Base-by-base conservation (phyloP, 345 rosid species). In the Brassica nigra region DNA sequence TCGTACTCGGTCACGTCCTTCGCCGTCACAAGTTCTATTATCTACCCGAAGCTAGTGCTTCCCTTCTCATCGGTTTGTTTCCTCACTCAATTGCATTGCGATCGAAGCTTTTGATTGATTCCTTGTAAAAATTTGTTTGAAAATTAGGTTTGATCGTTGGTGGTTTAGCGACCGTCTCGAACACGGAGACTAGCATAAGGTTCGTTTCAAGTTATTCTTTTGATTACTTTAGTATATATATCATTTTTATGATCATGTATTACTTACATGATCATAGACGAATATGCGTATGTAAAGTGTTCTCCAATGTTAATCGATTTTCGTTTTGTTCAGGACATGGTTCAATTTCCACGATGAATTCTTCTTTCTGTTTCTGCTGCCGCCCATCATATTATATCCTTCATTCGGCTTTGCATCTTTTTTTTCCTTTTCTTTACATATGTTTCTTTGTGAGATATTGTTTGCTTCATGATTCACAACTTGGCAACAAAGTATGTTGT, bases 311-410 rank as follows among this genome's bases (percentile, higher is more conserved):
- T 58, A 18, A 57, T 69, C 34, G 30, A 20, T 44, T 54, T 20
- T 8, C 8, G 6, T 10, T 55, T 20, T 15, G 39, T 34, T 2
- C 70, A 66, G 98, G 91, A 74, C 97, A 10, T 95, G 99, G 98
- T 93, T 95, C 86, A 93, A 95, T 84, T 95, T 95, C 81, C 99
- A 95, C 65, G 98, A 93, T 67, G 99, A 93, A 83, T 95, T 95
- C 73, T 95, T 95, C 90, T 95, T 95, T 80, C 85, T 95, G 55
- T 95, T 95, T 83, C 86, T 95, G 81, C 83, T 95, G 70, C 99
- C 98, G 29, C 99, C 99, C 54, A 95, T 95, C 58, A 95, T 95
- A 80, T 93, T 95, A 91, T 91, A 95, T 95, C 99, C 99, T 73
- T 59, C 23, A 18, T 42, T 71, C 36, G 37, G 11, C 10, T 74